A percentile compares a stretch with the other conserved stretches of the same genome.
Conservation (phyloP, 169 alveolate species). For the Eimeria brunetti region DNA sequence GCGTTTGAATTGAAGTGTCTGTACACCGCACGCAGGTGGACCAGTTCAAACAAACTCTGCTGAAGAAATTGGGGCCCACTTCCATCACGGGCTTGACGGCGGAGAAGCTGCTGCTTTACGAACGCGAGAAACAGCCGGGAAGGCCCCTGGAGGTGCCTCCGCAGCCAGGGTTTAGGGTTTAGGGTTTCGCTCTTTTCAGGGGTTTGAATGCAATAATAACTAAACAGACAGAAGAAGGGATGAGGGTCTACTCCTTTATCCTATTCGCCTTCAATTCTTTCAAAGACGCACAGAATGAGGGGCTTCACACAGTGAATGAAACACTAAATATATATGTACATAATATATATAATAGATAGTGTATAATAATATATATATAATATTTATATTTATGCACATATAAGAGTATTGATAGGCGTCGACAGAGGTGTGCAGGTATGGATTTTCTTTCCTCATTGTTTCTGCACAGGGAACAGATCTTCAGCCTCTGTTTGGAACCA, state of each 20-base stretch:
- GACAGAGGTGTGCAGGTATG: background rate
- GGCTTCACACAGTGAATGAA: too few relatives aligned
- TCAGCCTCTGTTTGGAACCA: slow-evolving; percentile 30
- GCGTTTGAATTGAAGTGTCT: background rate
- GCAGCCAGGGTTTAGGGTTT: background rate
- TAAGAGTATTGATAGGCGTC: too few relatives aligned
- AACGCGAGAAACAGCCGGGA: slow-evolving; percentile 46
- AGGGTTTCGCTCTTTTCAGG: too few relatives aligned
- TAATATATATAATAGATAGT: too few relatives aligned
- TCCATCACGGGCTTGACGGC: slow-evolving; percentile 50
- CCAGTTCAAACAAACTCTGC: slow-evolving; percentile 14
- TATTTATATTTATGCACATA: too few relatives aligned
- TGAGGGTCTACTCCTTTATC: background rate
- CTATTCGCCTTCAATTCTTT: background rate
- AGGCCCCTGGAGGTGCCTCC: slow-evolving; percentile 38
- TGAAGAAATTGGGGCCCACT: slow-evolving; percentile 61
- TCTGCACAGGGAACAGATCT: slow-evolving; percentile 17
- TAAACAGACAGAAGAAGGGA: background rate
- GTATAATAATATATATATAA: too few relatives aligned
- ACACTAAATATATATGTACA: too few relatives aligned
- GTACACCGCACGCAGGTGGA: slow-evolving; percentile 31
- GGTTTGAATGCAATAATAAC: background rate
- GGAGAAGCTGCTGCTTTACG: slow-evolving; percentile 50
- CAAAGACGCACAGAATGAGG: too few relatives aligned
- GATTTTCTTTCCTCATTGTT: background rate